phyloP scores from a whole-genome alignment of 2,329 filamentous ascomycete genomes.

The Pseudogymnoascus sp. region DNA sequence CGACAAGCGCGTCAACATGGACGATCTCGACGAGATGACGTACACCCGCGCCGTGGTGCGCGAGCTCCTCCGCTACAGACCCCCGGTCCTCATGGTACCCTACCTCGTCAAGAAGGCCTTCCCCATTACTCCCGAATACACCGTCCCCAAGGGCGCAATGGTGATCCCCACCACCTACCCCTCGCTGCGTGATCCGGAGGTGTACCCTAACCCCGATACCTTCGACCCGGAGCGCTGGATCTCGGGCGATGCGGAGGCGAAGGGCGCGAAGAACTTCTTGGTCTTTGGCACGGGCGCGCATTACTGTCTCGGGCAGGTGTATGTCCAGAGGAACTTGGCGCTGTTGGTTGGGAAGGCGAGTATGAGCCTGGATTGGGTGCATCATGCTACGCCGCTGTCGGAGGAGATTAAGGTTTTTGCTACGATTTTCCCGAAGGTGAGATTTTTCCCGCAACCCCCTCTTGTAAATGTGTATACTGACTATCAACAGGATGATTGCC shows the following conservation, averaged over 20 bases:
- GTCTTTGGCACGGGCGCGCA: slow-evolving; percentile 94
- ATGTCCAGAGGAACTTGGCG: slow-evolving; percentile 81
- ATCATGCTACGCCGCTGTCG: slow-evolving; percentile 71
- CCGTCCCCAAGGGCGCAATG: slow-evolving; percentile 93
- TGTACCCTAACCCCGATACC: slow-evolving; percentile 79
- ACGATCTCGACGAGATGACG: slow-evolving; percentile 77
- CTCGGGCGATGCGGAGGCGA: slow-evolving; percentile 70
- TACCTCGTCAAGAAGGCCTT: slow-evolving; percentile 93
- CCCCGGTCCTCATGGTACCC: slow-evolving; percentile 94
- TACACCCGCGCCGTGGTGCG: slow-evolving; percentile 90
- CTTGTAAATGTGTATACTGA: slow-evolving; percentile 19
- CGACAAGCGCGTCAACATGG: slow-evolving; percentile 63
- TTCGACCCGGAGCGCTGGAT: slow-evolving; percentile 93
- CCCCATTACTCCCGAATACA: slow-evolving; percentile 79
- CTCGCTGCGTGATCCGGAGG: slow-evolving; percentile 83
- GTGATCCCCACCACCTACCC: slow-evolving; percentile 86
- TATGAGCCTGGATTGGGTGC: slow-evolving; percentile 79
- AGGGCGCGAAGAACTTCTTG: slow-evolving; percentile 85
- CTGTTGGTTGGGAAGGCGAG: slow-evolving; percentile 86
- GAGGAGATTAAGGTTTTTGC: slow-evolving; percentile 98
- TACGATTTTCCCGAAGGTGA: slow-evolving; percentile 92
- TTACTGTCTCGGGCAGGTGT: slow-evolving; percentile 91
- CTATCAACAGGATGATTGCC: slow-evolving; percentile 64
- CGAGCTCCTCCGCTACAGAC: slow-evolving; percentile 86
- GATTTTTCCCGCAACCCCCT: slow-evolving; percentile 27